Evolutionary conservation across 177 flowering plant genomes (phyloP), one percentile per base, ranked within the genome.

Genomic region (Vitis hybrid): DNA sequence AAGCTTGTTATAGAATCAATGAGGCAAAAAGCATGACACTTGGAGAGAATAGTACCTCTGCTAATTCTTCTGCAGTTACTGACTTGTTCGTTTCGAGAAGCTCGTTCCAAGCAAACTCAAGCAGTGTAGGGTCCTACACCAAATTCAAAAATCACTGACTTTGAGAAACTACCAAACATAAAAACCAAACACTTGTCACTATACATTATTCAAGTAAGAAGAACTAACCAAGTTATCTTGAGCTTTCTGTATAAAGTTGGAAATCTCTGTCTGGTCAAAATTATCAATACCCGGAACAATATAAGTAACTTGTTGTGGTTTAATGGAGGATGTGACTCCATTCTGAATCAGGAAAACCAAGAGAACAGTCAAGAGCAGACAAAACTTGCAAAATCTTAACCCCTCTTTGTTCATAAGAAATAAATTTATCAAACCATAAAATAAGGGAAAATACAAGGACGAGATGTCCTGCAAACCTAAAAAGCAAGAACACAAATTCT

Each of bases 51-150:
- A 65, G 26, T 86, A 94, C 99, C 97, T 92, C 94, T 16, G 99
- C 94, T 51, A 94, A 76, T 73, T 85, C 95, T 76, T 87, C 90
- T 13, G 86, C 78, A 20, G 94, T 89, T 45, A 87, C 89, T 29
- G 89, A 80, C 74, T 86, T 84, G 58, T 94, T 85, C 75, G 86
- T 85, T 67, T 92, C 97, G 66, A 87, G 86, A 75, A 94, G 90
- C 82, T 94, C 97, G 72, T 75, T 70, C 99, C 99, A 94, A 33
- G 97, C 97, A 87, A 82, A 86, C 80, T 94, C 97, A 68, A 91
- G 90, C 70, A 94, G 73, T 55, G 89, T 22, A n/a, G 87, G 82
- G 65, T 90, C 97, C 97, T 91, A 84, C 74, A 68, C 33, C 50
- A 77, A 15, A 62, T 51, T n/a, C 62, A 14, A 78, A 60, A 76